These are phyloP conservation scores for Penicillium thymicola DNA, from an alignment of 2,329 filamentous ascomycete species.

Conservation along the genomic window DNA sequence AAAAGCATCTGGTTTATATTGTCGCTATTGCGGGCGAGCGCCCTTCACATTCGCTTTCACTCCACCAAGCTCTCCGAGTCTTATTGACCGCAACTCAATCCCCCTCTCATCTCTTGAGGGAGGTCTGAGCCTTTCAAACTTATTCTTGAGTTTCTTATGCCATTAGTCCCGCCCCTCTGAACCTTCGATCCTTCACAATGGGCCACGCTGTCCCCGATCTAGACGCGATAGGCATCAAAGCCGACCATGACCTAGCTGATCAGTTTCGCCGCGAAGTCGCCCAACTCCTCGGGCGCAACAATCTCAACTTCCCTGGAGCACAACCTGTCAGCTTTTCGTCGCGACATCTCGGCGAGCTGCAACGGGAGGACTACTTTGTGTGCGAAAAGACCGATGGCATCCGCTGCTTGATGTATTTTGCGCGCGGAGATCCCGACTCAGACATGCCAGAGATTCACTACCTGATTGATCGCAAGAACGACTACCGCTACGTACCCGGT, in stretches of 20 bases:
- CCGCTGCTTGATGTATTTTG: constrained; percentile 89
- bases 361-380: constrained; percentile 85
- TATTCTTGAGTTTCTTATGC: not conserved
- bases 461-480: constrained; percentile 95
- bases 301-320: constrained; percentile 74
- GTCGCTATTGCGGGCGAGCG: constrained; percentile 5
- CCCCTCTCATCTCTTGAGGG: constrained; percentile 1
- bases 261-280: constrained; percentile 71
- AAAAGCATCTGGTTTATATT: not conserved
- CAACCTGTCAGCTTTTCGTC: constrained; percentile 91
- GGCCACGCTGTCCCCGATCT: constrained; percentile 42
- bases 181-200: constrained; percentile 25
- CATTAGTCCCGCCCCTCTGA: not conserved
- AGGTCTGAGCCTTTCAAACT: not conserved
- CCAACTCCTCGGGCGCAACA: constrained; percentile 66
- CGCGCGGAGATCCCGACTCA: constrained; percentile 52
- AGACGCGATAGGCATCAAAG: constrained; percentile 57
- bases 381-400: constrained; percentile 98
- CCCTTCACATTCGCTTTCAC: constrained; percentile 1
- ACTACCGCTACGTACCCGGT: constrained; percentile 80
- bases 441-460: constrained; percentile 71
- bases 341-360: constrained; percentile 77
- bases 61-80: constrained; percentile 12
- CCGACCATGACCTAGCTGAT: constrained; percentile 58
- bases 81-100: constrained; percentile 4